Base-by-base conservation (phyloP, 2,329 filamentous ascomycete genomes). In the Diaporthe sp. region DNA sequence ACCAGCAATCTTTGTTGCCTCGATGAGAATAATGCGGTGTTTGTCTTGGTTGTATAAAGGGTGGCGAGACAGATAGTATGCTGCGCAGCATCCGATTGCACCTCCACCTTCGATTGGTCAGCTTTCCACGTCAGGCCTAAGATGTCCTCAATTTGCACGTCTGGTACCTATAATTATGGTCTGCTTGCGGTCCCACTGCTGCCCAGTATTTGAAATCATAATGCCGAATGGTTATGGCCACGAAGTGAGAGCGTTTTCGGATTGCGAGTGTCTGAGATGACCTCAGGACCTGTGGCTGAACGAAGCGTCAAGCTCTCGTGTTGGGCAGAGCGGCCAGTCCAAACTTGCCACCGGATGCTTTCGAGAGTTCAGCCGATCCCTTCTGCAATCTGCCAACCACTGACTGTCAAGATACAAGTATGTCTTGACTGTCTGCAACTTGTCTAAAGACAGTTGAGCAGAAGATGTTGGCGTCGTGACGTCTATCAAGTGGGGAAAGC, bases 1-100 rank as follows among this genome's bases (percentile, higher is more conserved):
- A 45, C 92, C 92, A 8, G 93, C 94, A 78, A 95, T 93, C 60
- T 71, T 82, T 4, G 74, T 80, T 1, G 90, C 88, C 85, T 96
- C 94, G 68, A 96, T 85, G 19, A 95, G 87, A 0, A 92, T 94
- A 78, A 95, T 91, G 50, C 85, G 90, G 80, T 95, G 92, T 67
- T 85, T 89, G 45, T 88, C 83, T 40, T 89, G 89, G 77, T 93
- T 87, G 83, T 92, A 95, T 6, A 87, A 88, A 3, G 91, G 89
- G 80, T 95, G 93, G 75, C 92, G 89, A 1, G 93, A 93, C 15
- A 95, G 85, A 80, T 89, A 95, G 79, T 95, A 95, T 33, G 93
- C 93, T 6, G 91, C 91, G 76, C 91, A 93, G 81, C 90, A 92
- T 76, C 93, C 93, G 76, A 95, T 95, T 70, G 95, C 94, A 75